Percentiles rank a stretch among this genome's conserved stretches.
phyloP scores from a whole-genome alignment of 129 eudicot genomes.

The Tagetes patula region DNA sequence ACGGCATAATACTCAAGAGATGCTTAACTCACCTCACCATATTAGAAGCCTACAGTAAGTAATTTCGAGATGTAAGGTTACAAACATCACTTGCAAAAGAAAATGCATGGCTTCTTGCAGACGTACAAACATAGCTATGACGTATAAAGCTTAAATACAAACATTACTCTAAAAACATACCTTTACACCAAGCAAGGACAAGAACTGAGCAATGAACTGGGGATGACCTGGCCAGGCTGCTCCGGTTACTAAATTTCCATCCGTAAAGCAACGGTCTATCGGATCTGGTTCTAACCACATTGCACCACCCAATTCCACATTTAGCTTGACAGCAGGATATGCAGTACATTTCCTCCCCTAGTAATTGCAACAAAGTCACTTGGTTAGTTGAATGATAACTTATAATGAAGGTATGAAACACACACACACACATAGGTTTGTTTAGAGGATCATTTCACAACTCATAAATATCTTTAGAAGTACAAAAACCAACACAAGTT shows the following conservation, averaged over 20 bases:
- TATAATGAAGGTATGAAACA: not conserved
- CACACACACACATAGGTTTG: not conserved
- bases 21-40: not conserved
- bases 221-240: constrained; percentile 99
- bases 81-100: constrained; percentile 12
- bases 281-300: constrained; percentile 97
- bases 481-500: no score
- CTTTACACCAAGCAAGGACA: constrained; percentile 60
- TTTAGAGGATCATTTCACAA: no score
- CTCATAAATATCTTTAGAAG: no score
- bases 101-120: not conserved
- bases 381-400: not conserved
- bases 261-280: constrained; percentile 81
- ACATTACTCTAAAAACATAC: constrained; percentile 52
- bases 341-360: constrained; percentile 98
- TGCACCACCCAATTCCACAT: constrained; percentile 74
- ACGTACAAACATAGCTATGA: constrained; percentile 1
- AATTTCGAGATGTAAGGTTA: not conserved
- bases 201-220: constrained; percentile 77
- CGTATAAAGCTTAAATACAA: not conserved
- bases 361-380: constrained; percentile 2
- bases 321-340: constrained; percentile 87
- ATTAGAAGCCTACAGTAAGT: not conserved
- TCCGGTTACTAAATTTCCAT: constrained; percentile 94
- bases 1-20: no score